Base-by-base conservation (phyloP, 2,329 filamentous ascomycete genomes). In the Penicillium sp. region DNA sequence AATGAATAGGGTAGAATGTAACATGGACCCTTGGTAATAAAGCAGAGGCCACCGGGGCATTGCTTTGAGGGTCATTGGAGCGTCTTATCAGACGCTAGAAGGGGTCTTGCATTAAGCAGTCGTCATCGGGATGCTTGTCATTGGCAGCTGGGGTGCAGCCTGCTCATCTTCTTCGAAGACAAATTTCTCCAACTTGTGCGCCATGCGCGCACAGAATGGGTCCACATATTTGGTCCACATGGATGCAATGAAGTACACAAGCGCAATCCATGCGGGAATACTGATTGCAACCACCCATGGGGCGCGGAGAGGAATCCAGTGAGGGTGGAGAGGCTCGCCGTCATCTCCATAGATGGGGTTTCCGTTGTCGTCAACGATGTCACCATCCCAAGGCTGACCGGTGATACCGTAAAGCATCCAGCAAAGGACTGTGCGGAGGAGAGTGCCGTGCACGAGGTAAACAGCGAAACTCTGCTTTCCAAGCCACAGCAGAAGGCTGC, bases 381-480 rank as follows among this genome's bases (percentile, higher is more conserved):
- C 50, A 5, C 61, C 71, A 18, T 70, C 66, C 70, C 75, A 79
- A 1, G 77, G 75, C 56, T 78, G 69, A 18, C 75, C 75, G 42
- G 72, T 76, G 54, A 80, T 79, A 29, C 80, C 80, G 58, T 82
- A 83, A 6, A 82, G 74, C 66, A 83, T 76, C 72, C 81, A 81
- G 43, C 76, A 76, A 21, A 80, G 75, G 1, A 81, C 75, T 2
- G 78, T 79, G 27, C 81, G 78, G 43, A 83, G 67, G 9, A 83
- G 73, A 0, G 80, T 82, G 49, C 81, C 81, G 65, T 83, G 81
- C 8, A 78, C 73, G 9, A 83, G 75, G 62, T 83, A 83, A 5
- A 83, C 80, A 27, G 81, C 80, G 55, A 83, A 83, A 51, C 78
- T 81, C 66, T 82, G 80, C 54, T 77, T 75, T n/a, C 81, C 81